Evolutionary conservation across 441 rosid genomes (phyloP), one percentile per base, ranked within the genome.

Genomic region (Flueggea neowawraea): DNA sequence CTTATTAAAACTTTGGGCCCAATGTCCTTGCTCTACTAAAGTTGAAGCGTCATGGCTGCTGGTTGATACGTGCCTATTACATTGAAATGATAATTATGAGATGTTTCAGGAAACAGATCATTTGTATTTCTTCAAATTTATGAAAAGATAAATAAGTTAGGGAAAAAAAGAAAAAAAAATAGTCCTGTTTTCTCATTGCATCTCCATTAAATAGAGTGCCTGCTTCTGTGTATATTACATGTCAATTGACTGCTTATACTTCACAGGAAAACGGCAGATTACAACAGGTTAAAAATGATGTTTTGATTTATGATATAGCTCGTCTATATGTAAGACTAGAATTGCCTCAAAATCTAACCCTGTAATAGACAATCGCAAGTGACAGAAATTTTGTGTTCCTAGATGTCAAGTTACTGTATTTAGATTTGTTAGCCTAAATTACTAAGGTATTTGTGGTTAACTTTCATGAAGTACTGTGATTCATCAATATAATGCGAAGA

Each of bases 61-160:
- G 41, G 61, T 67, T 47, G 39, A 52, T 54, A 56, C 76, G 31
- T 78, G 69, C 79, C 88, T 84, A 81, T 58, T 64, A 56, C 49
- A 16, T 33, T 3, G 39, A 33, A 33, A 6, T n/a, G n/a, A n/a
- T n/a, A n/a, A n/a, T n/a, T n/a, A n/a, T n/a, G n/a, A n/a, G n/a
- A n/a, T n/a, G n/a, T n/a, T n/a, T 33, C 39, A 70, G 31, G 14
- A 54, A 36, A 55, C 31, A 60, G 68, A 49, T 50, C 64, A 16
- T 55, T 53, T 31, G 33, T 43, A 62, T 67, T 54, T 16, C 52
- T 69, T 11, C 45, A 10, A 45, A 11, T 5, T 45, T 45, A 10
- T 5, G 50, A 5, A 33, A 33, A 6, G 6, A 33, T 3, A 33
- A 6, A 33, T 33, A 33, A 33, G 6, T 33, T 3, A 45, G 3